Evolutionary conservation across 2,329 filamentous ascomycete genomes (phyloP).

Genomic region (Fusarium vanettenii): DNA sequence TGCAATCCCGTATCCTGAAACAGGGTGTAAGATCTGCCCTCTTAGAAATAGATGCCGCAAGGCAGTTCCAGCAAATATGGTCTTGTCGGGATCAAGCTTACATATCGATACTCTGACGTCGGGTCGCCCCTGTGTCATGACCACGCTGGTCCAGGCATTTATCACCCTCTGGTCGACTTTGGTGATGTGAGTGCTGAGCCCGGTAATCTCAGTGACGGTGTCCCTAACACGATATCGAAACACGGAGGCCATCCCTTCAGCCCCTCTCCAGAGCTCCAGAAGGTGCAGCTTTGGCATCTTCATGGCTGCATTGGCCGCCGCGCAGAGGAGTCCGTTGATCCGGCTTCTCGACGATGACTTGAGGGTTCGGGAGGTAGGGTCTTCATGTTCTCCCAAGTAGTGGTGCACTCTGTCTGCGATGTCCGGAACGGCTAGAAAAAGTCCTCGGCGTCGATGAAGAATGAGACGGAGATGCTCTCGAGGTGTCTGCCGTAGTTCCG

Average conservation of each 20-base stretch:
- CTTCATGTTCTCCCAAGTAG: background rate
- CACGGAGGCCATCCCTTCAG: background rate
- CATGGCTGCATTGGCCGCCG: background rate
- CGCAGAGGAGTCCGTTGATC: background rate
- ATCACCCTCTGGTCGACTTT: background rate
- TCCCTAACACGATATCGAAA: constrained; percentile 8
- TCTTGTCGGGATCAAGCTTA: background rate
- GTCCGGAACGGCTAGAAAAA: constrained; percentile 1
- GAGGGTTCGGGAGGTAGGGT: constrained; percentile 4
- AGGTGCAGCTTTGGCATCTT: constrained; percentile 16
- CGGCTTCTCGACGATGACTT: background rate
- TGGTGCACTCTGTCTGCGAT: background rate
- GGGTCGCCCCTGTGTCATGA: background rate
- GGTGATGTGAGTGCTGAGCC: background rate
- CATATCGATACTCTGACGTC: background rate
- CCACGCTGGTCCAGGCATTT: background rate
- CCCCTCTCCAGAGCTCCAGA: constrained; percentile 3
- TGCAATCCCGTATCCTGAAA: background rate
- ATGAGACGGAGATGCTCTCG: constrained; percentile 11
- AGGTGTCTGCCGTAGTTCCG: background rate
- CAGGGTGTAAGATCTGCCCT: background rate
- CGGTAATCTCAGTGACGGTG: background rate
- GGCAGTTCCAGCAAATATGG: background rate
- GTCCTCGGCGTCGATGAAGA: constrained; percentile 16
- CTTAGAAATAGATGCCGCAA: background rate